Evolutionary conservation across 495 filamentous ascomycete species (phyloP).

Genomic region (Haplographium delicatum): DNA sequence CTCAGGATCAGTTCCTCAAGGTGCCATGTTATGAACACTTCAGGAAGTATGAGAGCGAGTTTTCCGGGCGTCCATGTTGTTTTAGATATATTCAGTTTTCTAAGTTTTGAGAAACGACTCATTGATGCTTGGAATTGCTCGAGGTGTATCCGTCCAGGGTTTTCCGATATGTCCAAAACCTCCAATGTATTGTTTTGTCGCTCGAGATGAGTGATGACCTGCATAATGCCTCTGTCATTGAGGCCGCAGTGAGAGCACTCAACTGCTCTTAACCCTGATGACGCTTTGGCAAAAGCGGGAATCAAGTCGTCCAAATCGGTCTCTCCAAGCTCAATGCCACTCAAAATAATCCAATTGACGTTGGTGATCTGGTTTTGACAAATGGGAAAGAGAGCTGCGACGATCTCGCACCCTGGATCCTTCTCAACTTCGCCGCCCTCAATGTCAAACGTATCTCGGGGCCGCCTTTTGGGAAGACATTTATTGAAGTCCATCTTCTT

Average conservation of each 20-base stretch:
- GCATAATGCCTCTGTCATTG: conserved; percentile 50
- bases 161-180: conserved; percentile 69
- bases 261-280: conserved; percentile 67
- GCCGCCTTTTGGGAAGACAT: conserved; percentile 46
- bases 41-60: conserved; percentile 60
- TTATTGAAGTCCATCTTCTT: conserved; percentile 60
- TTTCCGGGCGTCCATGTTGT: conserved; percentile 55
- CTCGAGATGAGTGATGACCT: conserved; percentile 53
- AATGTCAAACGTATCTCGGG: conserved; percentile 29
- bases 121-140: conserved; percentile 43
- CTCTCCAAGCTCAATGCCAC: conserved; percentile 78
- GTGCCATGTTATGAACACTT: conserved; percentile 66
- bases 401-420: conserved; percentile 71
- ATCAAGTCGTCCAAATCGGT: conserved; percentile 58
- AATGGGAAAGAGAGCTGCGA: conserved; percentile 71
- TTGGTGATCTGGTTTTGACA: conserved; percentile 69
- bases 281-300: conserved; percentile 19
- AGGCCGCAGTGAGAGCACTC: conserved; percentile 77
- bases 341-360: conserved; percentile 75
- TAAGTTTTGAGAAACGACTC: conserved; percentile 48
- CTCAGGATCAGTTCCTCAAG: conserved; percentile 69
- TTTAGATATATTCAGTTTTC: conserved; percentile 67
- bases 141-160: conserved; percentile 66
- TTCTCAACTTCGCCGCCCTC: conserved; percentile 42
- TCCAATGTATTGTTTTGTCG: conserved; percentile 71